Base-by-base conservation (phyloP, 768 basidiomycete species). In the Macrolepiota albuminosa region DNA sequence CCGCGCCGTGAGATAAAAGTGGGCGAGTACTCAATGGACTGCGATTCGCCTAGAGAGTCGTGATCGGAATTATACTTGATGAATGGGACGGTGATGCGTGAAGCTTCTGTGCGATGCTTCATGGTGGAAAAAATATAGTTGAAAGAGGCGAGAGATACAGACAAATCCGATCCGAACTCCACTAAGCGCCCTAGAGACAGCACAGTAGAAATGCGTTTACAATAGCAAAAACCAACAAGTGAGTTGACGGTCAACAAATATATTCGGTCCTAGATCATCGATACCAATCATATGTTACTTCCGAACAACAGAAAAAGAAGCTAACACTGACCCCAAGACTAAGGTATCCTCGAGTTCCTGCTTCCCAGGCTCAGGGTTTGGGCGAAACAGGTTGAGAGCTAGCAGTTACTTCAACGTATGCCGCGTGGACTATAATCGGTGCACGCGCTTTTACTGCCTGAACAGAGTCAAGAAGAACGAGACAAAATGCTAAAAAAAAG, bases 51-150 rank as follows among this genome's bases (percentile, higher is more conserved):
- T n/a, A 36, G 9, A 34, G 48, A 59, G 40, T 42, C 18, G n/a
- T 36, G 48, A 47, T 55, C 47, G 34, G 49, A 45, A 50, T 42
- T 43, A 37, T 55, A 59, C 36, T 62, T 43, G 40, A 39, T 14
- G 36, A 53, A 34, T 14, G 54, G 61, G 54, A 13, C 42, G 26
- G 40, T 10, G 1, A 18, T 56, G 40, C 40, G 39, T 21, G 53
- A 31, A 7, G 40, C 31, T 26, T 54, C 29, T n/a, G 40, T 43
- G n/a, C 11, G 29, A 54, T 43, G 40, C 40, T 43, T 54, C 54
- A 54, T 54, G 24, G 42, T 33, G 26, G n/a, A 3, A 18, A 10
- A 40, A 9, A 39, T 37, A 36, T 16, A 16, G 18, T 14, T 3
- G 21, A 50, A 21, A 36, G 33, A 24, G 31, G 10, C 7, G 29